Conservation (phyloP, 2,329 filamentous ascomycete species). For the Diaporthe capsici region DNA sequence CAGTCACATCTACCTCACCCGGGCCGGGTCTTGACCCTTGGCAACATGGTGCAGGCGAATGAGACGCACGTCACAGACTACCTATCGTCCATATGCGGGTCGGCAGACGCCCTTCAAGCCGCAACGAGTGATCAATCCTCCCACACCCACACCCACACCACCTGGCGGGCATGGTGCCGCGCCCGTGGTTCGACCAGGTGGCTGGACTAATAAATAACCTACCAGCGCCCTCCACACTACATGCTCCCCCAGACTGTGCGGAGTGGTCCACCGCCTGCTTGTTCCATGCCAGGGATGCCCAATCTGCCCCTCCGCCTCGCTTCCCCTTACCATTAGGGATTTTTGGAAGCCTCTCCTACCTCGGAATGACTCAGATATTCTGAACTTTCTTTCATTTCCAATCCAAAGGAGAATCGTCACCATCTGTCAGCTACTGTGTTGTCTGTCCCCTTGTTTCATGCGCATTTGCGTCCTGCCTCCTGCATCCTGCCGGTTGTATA, state of each 20-base stretch:
- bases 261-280: conserved; percentile 4
- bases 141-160: conserved; percentile 2
- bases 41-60: conserved; percentile 13
- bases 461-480: conserved; percentile 31
- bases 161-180: conserved; percentile 18
- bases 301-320: conserved; percentile 30
- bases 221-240: conserved; percentile 24
- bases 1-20: background rate
- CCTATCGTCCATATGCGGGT: conserved; percentile 20
- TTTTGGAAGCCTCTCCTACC: conserved; percentile 27
- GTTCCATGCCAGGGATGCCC: conserved; percentile 23
- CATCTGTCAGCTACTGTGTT: background rate
- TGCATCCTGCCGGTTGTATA: background rate
- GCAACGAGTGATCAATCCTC: conserved; percentile 16
- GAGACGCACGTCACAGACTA: background rate
- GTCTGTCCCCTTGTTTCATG: conserved; percentile 12
- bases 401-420: conserved; percentile 2
- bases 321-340: conserved; percentile 35
- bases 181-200: conserved; percentile 22
- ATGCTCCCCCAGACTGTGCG: conserved; percentile 26
- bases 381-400: conserved; percentile 31
- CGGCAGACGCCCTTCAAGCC: conserved; percentile 31
- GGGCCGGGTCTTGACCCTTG: conserved; percentile 7
- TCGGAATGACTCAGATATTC: conserved; percentile 39
- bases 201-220: conserved; percentile 25